Evolutionary conservation across 2,329 filamentous ascomycete species (phyloP).

Genomic region (Cladosporium sp.): DNA sequence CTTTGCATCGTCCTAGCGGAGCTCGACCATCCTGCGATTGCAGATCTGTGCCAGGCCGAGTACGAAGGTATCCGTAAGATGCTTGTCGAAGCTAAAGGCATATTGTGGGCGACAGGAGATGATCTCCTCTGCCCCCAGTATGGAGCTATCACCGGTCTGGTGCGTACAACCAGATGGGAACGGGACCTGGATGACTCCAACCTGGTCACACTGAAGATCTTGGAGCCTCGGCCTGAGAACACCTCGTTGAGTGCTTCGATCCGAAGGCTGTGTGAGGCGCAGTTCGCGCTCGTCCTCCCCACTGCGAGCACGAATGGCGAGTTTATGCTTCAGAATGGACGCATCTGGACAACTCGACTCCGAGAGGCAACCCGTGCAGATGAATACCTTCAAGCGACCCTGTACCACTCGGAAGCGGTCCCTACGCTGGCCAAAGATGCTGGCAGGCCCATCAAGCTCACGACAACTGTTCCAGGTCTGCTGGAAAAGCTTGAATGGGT

Average conservation of each 20-base stretch:
- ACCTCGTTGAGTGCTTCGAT: neutral
- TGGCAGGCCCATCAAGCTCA: slow-evolving; percentile 8
- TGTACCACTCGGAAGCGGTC: neutral
- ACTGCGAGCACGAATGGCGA: slow-evolving; percentile 7
- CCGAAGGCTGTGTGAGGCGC: neutral
- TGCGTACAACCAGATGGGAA: slow-evolving; percentile 25
- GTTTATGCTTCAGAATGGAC: slow-evolving; percentile 12
- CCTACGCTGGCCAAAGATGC: neutral
- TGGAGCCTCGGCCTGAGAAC: slow-evolving; percentile 2
- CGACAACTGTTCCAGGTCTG: slow-evolving; percentile 25
- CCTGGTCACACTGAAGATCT: slow-evolving; percentile 21
- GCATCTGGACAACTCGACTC: neutral
- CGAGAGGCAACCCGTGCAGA: neutral
- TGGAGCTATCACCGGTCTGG: slow-evolving; percentile 18
- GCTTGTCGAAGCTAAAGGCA: slow-evolving; percentile 19
- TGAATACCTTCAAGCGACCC: neutral
- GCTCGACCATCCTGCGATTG: slow-evolving; percentile 12
- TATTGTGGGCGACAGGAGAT: slow-evolving; percentile 23
- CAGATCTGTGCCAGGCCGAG: slow-evolving; percentile 6
- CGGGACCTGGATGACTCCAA: slow-evolving; percentile 20
- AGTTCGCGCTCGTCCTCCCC: neutral
- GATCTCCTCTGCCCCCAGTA: neutral
- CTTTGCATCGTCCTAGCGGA: slow-evolving; percentile 21
- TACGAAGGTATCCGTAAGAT: slow-evolving; percentile 23
- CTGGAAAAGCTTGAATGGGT: slow-evolving; percentile 32